Evolutionary conservation across 495 filamentous ascomycete genomes (phyloP).

Genomic region (Penicillium longicatenatum): DNA sequence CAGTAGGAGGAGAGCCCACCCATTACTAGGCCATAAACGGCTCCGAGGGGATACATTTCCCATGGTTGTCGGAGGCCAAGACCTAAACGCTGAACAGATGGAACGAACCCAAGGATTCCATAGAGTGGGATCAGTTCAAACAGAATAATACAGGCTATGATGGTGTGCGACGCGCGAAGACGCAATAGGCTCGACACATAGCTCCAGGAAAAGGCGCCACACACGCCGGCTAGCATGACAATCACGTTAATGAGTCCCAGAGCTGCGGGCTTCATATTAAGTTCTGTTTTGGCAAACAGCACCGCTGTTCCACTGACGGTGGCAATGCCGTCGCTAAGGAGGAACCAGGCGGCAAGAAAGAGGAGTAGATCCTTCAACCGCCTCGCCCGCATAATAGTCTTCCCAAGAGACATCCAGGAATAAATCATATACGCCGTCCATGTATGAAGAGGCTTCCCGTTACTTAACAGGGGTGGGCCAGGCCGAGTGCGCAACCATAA

Average conservation of each 20-base stretch:
- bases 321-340: constrained; percentile 90
- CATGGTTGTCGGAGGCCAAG: constrained; percentile 88
- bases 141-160: constrained; percentile 82
- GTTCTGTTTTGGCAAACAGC: constrained; percentile 90
- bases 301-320: constrained; percentile 95
- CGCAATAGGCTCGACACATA: constrained; percentile 65
- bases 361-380: constrained; percentile 82
- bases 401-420: constrained; percentile 83
- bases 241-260: constrained; percentile 95
- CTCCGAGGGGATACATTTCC: constrained; percentile 95
- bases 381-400: constrained; percentile 75
- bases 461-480: constrained; percentile 69
- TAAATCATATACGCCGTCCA: constrained; percentile 70
- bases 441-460: constrained; percentile 43
- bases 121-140: constrained; percentile 95
- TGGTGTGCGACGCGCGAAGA: constrained; percentile 78
- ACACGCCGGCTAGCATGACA: constrained; percentile 75
- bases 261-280: constrained; percentile 84
- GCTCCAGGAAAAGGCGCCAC: constrained; percentile 90
- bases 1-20: constrained; percentile 94
- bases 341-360: constrained; percentile 91
- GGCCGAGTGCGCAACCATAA: constrained; percentile 90
- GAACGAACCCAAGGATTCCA: constrained; percentile 85
- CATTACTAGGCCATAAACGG: constrained; percentile 89
- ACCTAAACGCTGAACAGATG: constrained; percentile 72